Evolutionary conservation across 1,139 yeast species (phyloP), one percentile per base, ranked within the genome.

Genomic region (Yamadazyma epiphylla): DNA sequence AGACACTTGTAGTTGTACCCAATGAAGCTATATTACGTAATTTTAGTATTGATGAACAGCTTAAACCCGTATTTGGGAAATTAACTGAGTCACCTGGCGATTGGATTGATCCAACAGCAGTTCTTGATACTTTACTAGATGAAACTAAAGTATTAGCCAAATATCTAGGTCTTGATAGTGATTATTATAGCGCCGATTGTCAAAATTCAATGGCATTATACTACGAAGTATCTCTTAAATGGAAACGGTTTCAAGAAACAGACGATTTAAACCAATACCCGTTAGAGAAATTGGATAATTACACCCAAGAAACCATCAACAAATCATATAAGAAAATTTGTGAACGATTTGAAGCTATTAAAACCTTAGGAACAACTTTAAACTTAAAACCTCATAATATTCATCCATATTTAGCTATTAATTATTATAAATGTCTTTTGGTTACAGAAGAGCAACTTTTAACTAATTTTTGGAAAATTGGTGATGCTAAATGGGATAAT

Each of bases 361-460:
- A 23, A n/a, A 23, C 6, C 10, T 23, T 30, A 13, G 4, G 5
- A 11, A 13, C 30, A 8, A n/a, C 11, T 4, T 19, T 27, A 6
- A 26, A 30, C 9, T 26, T 30, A 10, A 24, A 24, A 5, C 10
- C 5, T 5, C 4, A 19, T 5, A 14, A 22, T 4, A 17, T 30
- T 8, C 12, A 16, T 10, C 21, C 19, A 4, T 29, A 19, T 12
- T 14, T 32, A 16, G 20, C 20, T n/a, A 4, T 10, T 7, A 28
- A 23, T 12, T 29, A 19, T 11, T 28, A 15, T 20, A 25, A 26
- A 12, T 22, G 19, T 15, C 19, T 25, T 2, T 15, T 32, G 8
- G 15, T 19, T 7, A 32, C 30, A 4, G 31, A 34, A 24, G 24
- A 34, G 5, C 31, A 28, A 17, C n/a, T 27, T 8, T 16, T 27